phyloP scores from a whole-genome alignment of 805 yeast genomes.

The Candida namnaoensis region DNA sequence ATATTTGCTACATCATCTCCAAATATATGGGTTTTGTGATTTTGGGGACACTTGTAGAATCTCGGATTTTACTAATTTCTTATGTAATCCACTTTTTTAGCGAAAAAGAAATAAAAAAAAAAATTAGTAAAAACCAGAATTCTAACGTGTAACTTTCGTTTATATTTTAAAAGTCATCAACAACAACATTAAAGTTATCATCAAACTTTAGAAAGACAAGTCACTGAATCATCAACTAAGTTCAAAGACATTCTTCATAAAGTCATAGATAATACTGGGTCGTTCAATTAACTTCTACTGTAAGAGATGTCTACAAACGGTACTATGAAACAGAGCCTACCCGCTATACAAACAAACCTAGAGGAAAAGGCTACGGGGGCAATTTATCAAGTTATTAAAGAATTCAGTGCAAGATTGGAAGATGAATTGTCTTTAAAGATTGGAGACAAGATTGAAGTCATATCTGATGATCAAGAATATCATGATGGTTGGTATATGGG shows the following conservation, averaged over 20 bases:
- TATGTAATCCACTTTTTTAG: background rate
- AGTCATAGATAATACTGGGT: no score
- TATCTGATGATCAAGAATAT: constrained; percentile 88
- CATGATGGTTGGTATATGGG: constrained; percentile 98
- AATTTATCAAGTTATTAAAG: constrained; percentile 62
- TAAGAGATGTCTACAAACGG: constrained; percentile 1
- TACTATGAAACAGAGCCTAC: constrained; percentile 2
- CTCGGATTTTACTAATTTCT: no score
- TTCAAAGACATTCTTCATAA: no score
- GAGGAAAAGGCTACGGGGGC: constrained; percentile 19
- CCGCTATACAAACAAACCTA: constrained; percentile 5
- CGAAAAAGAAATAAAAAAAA: background rate
- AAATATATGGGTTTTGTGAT: no score
- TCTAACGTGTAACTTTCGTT: background rate
- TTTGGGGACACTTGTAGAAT: no score
- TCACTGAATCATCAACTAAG: no score
- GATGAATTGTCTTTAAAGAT: constrained; percentile 77
- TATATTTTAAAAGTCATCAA: no score
- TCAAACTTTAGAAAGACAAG: background rate
- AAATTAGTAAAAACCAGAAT: no score
- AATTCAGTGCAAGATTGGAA: constrained; percentile 77
- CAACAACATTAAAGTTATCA: background rate
- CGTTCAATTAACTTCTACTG: background rate
- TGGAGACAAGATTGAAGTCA: constrained; percentile 83
- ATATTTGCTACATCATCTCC: no score